Evolutionary conservation across 805 yeast genomes (phyloP).

Genomic region (Komagataella mondaviorum): DNA sequence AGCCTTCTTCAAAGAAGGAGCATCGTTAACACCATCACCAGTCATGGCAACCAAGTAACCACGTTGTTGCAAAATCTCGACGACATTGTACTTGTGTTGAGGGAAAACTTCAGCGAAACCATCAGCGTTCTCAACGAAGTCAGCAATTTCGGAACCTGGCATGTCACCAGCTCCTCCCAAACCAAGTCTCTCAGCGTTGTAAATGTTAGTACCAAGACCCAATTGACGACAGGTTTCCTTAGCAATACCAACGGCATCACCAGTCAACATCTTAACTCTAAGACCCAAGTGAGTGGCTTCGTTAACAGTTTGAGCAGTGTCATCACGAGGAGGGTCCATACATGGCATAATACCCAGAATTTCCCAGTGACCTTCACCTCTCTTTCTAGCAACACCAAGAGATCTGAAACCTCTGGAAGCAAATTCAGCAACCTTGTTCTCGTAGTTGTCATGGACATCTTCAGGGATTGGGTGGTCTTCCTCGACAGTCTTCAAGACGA

Average conservation of each 20-base stretch:
- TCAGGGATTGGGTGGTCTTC: slow-evolving; percentile 95
- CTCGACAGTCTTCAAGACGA: slow-evolving; percentile 92
- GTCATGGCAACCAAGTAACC: slow-evolving; percentile 98
- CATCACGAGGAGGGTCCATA: slow-evolving; percentile 98
- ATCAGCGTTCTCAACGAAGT: slow-evolving; percentile 94
- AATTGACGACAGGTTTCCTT: slow-evolving; percentile 97
- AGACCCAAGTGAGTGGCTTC: slow-evolving; percentile 89
- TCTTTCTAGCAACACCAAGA: slow-evolving; percentile 96
- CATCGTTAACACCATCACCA: slow-evolving; percentile 99
- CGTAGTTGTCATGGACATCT: slow-evolving; percentile 86
- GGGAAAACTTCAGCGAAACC: slow-evolving; percentile 99
- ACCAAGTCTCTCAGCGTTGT: slow-evolving; percentile 95
- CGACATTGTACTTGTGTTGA: slow-evolving; percentile 93
- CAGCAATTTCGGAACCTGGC: slow-evolving; percentile 97
- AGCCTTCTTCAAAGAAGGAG: slow-evolving; percentile 94
- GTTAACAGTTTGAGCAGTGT: slow-evolving; percentile 85
- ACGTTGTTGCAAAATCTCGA: slow-evolving; percentile 88
- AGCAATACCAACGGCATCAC: slow-evolving; percentile 98
- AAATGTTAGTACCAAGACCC: slow-evolving; percentile 92
- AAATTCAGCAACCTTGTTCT: slow-evolving; percentile 94
- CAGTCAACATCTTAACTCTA: slow-evolving; percentile 95
- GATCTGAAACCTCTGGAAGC: slow-evolving; percentile 98
- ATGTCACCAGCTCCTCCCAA: slow-evolving; percentile 86
- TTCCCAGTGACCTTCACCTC: slow-evolving; percentile 98
- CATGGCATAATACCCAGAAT: slow-evolving; percentile 97